Evolutionary conservation across 768 basidiomycete genomes (phyloP), one percentile per base, ranked within the genome.

Genomic region (Pleurotus ostreatus): DNA sequence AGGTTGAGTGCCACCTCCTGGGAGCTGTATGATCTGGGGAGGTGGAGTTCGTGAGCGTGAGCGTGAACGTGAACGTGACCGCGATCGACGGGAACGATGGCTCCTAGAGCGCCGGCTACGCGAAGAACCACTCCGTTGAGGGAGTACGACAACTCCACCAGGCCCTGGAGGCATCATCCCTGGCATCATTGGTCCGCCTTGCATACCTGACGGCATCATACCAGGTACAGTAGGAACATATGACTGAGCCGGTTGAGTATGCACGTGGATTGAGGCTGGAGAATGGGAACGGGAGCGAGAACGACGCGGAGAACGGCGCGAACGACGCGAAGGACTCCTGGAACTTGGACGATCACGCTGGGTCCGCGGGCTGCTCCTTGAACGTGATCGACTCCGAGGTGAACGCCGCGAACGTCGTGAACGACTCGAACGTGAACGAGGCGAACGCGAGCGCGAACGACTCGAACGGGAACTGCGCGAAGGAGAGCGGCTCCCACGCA

Each of bases 241-340:
- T 11, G 39, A 22, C 23, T 39, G 51, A 20, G 51, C 22, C n/a
- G 37, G 51, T 41, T 53, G 37, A 15, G 51, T 40, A 23, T 53
- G 51, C 11, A 53, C 51, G 20, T 53, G 51, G 16, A 53, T 41
- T 18, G 51, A 53, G 41, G 41, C n/a, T 3, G n/a, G 39, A 18
- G 51, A 53, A 11, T 25, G 51, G 37, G 51, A 53, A 7, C 51
- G 51, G 5, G 51, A 53, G 40, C 51, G 51, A 39, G 46, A 45
- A 9, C 44, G 34, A 8, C 22, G 34, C 49, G 20, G 55, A 23
- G 40, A 57, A 11, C 59, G 56, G 37, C 59, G 62, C 4, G 65
- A 48, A 34, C 57, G 56, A 9, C 61, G 52, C 34, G 61, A 60
- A 16, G 49, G 49, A 13, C 53, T 55, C 43, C 56, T 47, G 2